A percentile compares a stretch with the other conserved stretches of the same genome.
These are phyloP conservation scores for Trichosporon ovoides DNA, from an alignment of 1,284 basidiomycete genomes.

Conservation along the genomic window DNA sequence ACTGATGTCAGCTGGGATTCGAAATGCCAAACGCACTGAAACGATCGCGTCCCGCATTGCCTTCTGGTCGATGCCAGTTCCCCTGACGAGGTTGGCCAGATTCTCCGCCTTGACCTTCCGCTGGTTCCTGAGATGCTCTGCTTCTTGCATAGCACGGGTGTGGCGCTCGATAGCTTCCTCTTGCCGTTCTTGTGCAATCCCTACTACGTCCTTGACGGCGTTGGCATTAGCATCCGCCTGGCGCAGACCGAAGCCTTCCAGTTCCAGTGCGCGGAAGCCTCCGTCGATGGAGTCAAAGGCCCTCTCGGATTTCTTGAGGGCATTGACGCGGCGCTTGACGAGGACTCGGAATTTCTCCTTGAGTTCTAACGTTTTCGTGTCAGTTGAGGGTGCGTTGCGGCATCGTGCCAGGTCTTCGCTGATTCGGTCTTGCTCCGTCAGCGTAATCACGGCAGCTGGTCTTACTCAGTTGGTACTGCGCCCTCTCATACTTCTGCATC, in stretches of 20 bases:
- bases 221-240: neutral
- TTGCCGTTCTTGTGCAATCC: neutral
- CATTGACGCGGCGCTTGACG: slow-evolving; percentile 46
- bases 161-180: neutral
- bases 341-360: slow-evolving; percentile 54
- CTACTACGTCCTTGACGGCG: neutral
- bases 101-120: neutral
- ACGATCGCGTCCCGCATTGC: neutral
- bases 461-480: slow-evolving; percentile 17
- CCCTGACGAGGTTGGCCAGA: neutral
- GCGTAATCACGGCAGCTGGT: neutral
- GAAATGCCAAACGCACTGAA: neutral
- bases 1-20: neutral
- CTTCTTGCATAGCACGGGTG: neutral
- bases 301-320: neutral
- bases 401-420: slow-evolving; percentile 49
- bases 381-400: slow-evolving; percentile 56
- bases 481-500: slow-evolving; percentile 1
- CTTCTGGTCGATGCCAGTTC: too few species aligned
- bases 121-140: neutral
- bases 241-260: neutral
- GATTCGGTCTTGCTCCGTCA: slow-evolving; percentile 15
- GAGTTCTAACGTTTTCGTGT: slow-evolving; percentile 55
- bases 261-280: neutral
- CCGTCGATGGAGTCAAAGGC: neutral